Evolutionary conservation across 2,329 filamentous ascomycete species (phyloP).

Genomic region (Coccinonectria pachysandricola): DNA sequence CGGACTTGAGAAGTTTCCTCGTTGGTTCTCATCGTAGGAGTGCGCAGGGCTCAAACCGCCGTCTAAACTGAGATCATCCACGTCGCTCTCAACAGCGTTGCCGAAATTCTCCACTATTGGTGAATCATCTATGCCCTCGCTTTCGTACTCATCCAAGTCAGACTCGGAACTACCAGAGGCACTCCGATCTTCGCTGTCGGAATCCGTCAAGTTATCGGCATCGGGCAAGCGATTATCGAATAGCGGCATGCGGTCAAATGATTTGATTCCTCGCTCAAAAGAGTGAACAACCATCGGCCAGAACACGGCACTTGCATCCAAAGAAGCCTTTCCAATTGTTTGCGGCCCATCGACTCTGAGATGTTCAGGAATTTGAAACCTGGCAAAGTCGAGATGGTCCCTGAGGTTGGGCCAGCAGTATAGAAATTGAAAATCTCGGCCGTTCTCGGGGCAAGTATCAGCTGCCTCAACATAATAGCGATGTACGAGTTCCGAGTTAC

Average conservation of each 20-base stretch:
- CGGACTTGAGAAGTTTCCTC: constrained; percentile 4
- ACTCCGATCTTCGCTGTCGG: constrained; percentile 7
- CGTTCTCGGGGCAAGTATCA: constrained; percentile 14
- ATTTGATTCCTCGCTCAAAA: constrained; percentile 7
- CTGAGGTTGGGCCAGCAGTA: constrained; percentile 26
- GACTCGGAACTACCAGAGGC: too few species aligned
- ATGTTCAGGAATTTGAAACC: constrained; percentile 13
- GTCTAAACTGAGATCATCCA: constrained; percentile 3
- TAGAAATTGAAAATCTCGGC: constrained; percentile 16
- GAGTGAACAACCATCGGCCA: constrained; percentile 25
- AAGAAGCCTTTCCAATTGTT: constrained; percentile 11
- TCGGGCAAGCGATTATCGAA: too few species aligned
- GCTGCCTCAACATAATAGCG: constrained; percentile 18
- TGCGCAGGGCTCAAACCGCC: constrained; percentile 1
- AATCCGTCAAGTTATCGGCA: constrained; percentile 1
- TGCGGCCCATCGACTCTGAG: constrained; percentile 1
- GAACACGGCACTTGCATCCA: too few species aligned
- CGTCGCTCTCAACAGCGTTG: constrained; percentile 17
- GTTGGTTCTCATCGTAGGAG: constrained; percentile 1
- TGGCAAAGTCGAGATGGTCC: constrained; percentile 20
- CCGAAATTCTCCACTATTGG: constrained; percentile 17
- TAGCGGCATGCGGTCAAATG: constrained; percentile 6
- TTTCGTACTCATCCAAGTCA: constrained; percentile 26
- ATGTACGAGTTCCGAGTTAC: constrained; percentile 19
- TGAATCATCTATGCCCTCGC: constrained; percentile 29